Evolutionary conservation across 805 yeast genomes (phyloP).

Genomic region (Cyberlindnera japonica): DNA sequence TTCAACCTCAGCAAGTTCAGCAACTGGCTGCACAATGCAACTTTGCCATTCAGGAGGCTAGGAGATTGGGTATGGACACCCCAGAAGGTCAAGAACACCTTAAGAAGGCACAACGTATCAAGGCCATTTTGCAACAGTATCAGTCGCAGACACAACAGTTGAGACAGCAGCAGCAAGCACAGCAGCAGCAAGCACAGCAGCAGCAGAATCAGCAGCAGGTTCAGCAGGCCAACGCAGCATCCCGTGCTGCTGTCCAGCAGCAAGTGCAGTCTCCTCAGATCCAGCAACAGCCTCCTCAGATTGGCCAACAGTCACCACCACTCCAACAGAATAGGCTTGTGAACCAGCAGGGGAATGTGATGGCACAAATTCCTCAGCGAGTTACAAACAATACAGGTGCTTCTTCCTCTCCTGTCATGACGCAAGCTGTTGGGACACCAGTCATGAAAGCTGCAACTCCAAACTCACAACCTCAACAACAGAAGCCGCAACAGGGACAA

Average conservation of each 20-base stretch:
- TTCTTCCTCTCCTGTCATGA: conserved; percentile 20
- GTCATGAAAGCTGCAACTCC: conserved; percentile 6
- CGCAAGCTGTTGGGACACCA: conserved; percentile 10
- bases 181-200: conserved; percentile 18
- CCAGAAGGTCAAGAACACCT: conserved; percentile 61
- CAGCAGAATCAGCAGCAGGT: conserved; percentile 18
- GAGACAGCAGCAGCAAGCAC: conserved; percentile 22
- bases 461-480: conserved; percentile 8
- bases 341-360: conserved; percentile 15
- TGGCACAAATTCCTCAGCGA: conserved; percentile 10
- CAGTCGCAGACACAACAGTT: conserved; percentile 42
- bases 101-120: conserved; percentile 60
- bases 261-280: conserved; percentile 14
- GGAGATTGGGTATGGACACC: conserved; percentile 54
- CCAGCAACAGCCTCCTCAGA: conserved; percentile 12
- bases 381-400: conserved; percentile 4
- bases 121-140: conserved; percentile 54
- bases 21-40: conserved; percentile 58
- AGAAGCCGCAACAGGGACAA: not conserved
- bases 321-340: conserved; percentile 27
- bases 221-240: no score
- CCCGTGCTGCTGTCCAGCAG: no score
- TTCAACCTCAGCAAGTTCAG: conserved; percentile 32
- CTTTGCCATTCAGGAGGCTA: conserved; percentile 58
- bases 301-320: conserved; percentile 9